Evolutionary conservation across 805 yeast species (phyloP).

Genomic region (Blastobotrys parvus): DNA sequence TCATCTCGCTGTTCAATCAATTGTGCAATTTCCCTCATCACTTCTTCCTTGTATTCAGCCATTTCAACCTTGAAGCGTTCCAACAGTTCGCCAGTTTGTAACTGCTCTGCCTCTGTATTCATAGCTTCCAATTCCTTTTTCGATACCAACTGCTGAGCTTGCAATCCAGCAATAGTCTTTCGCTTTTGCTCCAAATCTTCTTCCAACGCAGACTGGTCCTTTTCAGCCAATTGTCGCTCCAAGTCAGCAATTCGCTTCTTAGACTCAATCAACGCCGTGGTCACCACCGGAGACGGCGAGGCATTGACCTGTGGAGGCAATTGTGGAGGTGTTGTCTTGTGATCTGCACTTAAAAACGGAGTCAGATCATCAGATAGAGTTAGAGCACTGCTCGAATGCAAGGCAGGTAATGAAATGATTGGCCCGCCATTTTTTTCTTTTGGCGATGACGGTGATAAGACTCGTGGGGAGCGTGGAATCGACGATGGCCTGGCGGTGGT

Average conservation of each 20-base stretch:
- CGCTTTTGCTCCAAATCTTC: conserved; percentile 22
- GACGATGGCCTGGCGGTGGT: not conserved
- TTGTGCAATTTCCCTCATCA: conserved; percentile 38
- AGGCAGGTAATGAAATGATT: conserved; percentile 1
- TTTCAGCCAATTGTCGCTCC: conserved; percentile 16
- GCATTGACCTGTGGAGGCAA: not conserved
- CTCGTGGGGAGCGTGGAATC: not conserved
- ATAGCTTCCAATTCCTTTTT: conserved; percentile 37
- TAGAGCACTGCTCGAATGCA: not conserved
- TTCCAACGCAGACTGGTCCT: conserved; percentile 8
- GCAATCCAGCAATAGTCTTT: conserved; percentile 30
- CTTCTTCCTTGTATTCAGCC: conserved; percentile 36
- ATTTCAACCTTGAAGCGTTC: conserved; percentile 37
- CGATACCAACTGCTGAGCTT: conserved; percentile 25
- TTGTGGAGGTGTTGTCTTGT: not conserved
- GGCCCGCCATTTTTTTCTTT: not conserved
- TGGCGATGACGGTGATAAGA: not conserved
- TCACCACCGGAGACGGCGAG: not conserved
- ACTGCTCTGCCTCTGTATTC: conserved; percentile 30
- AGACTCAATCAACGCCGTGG: conserved; percentile 20
- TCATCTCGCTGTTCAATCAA: conserved; percentile 24
- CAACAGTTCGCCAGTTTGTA: conserved; percentile 18
- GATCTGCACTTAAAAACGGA: conserved; percentile 1
- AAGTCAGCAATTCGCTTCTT: conserved; percentile 23
- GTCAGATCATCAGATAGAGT: conserved; percentile 3